These are phyloP conservation scores for Candida corydali DNA, from an alignment of 805 yeast species.

Conservation along the genomic window DNA sequence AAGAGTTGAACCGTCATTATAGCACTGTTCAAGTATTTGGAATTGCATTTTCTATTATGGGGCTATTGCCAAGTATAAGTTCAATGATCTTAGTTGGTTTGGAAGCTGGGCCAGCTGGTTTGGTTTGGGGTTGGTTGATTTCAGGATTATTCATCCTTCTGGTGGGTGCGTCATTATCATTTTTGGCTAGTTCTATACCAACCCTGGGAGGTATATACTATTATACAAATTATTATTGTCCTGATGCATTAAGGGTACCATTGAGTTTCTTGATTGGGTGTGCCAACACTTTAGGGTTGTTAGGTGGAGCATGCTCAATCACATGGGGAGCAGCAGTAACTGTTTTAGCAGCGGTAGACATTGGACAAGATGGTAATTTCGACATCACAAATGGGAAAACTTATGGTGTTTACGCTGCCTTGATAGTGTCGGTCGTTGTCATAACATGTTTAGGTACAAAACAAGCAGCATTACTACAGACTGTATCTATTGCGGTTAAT, in stretches of 20 bases:
- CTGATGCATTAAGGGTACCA: slow-evolving; percentile 44
- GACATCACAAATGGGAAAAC: slow-evolving; percentile 47
- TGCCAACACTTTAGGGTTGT: slow-evolving; percentile 59
- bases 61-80: slow-evolving; percentile 58
- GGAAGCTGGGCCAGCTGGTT: slow-evolving; percentile 57
- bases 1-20: slow-evolving; percentile 58
- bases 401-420: slow-evolving; percentile 63
- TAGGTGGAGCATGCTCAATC: slow-evolving; percentile 62
- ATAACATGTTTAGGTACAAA: slow-evolving; percentile 53
- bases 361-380: slow-evolving; percentile 50
- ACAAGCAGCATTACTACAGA: slow-evolving; percentile 52
- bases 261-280: slow-evolving; percentile 60
- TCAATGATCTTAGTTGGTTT: slow-evolving; percentile 49
- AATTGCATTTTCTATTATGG: slow-evolving; percentile 67
- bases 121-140: slow-evolving; percentile 69
- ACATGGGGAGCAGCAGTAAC: slow-evolving; percentile 62
- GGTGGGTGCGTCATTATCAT: slow-evolving; percentile 58
- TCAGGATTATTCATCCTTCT: slow-evolving; percentile 50
- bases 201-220: slow-evolving; percentile 66
- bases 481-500: slow-evolving; percentile 53
- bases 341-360: slow-evolving; percentile 52
- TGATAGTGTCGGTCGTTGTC: slow-evolving; percentile 46
- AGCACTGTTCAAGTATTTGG: slow-evolving; percentile 62
- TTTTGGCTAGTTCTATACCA: slow-evolving; percentile 62
- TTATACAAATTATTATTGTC: slow-evolving; percentile 52